Evolutionary conservation across 1,284 basidiomycete genomes (phyloP).

Genomic region (Irpex sp.): DNA sequence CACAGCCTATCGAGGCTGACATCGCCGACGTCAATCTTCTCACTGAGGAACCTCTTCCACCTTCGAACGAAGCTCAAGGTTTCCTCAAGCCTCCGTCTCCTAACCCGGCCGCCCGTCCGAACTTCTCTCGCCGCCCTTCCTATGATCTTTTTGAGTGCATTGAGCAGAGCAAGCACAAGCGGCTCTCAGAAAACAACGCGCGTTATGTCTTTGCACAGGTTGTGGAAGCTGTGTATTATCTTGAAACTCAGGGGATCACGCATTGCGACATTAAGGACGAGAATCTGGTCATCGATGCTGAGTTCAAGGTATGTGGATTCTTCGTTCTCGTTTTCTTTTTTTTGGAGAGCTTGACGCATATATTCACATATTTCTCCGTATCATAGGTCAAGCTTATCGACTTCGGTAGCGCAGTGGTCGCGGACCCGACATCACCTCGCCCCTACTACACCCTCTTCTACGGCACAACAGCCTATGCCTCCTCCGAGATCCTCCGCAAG

Average conservation of each 20-base stretch:
- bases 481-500: slow-evolving; percentile 79
- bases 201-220: slow-evolving; percentile 85
- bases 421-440: slow-evolving; percentile 60
- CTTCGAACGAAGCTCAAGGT: background rate
- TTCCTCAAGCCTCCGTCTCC: slow-evolving; percentile 15
- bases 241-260: slow-evolving; percentile 74
- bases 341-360: slow-evolving; percentile 1
- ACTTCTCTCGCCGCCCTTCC: slow-evolving; percentile 71
- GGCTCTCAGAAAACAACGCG: slow-evolving; percentile 76
- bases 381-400: slow-evolving; percentile 87
- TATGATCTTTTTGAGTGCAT: slow-evolving; percentile 94
- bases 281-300: slow-evolving; percentile 80
- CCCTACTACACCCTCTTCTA: slow-evolving; percentile 77
- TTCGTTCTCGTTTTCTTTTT: background rate
- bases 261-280: slow-evolving; percentile 96
- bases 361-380: slow-evolving; percentile 3
- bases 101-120: slow-evolving; percentile 32
- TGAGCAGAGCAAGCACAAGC: slow-evolving; percentile 77
- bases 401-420: slow-evolving; percentile 85
- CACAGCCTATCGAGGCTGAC: background rate
- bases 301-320: slow-evolving; percentile 49
- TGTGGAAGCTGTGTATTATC: slow-evolving; percentile 79
- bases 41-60: background rate
- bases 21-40: background rate
- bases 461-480: slow-evolving; percentile 78